Evolutionary conservation across 2,329 filamentous ascomycete species (phyloP).

Genomic region (Epichloe sibirici): DNA sequence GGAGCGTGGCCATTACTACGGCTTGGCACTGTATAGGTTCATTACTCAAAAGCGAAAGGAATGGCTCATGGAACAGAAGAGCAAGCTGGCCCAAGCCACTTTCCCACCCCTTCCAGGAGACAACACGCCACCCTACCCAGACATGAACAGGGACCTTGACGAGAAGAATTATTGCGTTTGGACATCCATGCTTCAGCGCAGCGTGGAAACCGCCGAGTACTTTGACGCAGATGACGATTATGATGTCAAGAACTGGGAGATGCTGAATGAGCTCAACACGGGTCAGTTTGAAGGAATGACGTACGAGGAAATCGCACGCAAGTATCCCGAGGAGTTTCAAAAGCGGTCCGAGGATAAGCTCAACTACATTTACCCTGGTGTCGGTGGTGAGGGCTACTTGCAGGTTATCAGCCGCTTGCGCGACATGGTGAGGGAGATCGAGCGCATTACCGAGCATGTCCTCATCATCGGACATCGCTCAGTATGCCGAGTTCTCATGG

Average conservation of each 20-base stretch:
- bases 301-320: slow-evolving; percentile 75
- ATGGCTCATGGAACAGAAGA: slow-evolving; percentile 74
- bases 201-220: slow-evolving; percentile 74
- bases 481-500: slow-evolving; percentile 81
- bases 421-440: slow-evolving; percentile 95
- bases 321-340: slow-evolving; percentile 68
- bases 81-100: slow-evolving; percentile 61
- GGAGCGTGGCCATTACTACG: slow-evolving; percentile 68
- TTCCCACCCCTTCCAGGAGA: slow-evolving; percentile 89
- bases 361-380: slow-evolving; percentile 90
- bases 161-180: slow-evolving; percentile 94
- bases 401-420: slow-evolving; percentile 93
- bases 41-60: slow-evolving; percentile 67
- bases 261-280: slow-evolving; percentile 93
- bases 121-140: slow-evolving; percentile 87
- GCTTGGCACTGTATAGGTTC: slow-evolving; percentile 67
- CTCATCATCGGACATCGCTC: slow-evolving; percentile 87
- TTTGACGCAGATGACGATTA: slow-evolving; percentile 89
- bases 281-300: slow-evolving; percentile 91
- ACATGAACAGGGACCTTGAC: slow-evolving; percentile 56
- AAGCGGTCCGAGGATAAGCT: slow-evolving; percentile 78
- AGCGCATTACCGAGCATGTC: slow-evolving; percentile 92
- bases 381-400: slow-evolving; percentile 90
- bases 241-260: slow-evolving; percentile 94
- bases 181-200: slow-evolving; percentile 93